Conservation (phyloP, 495 filamentous ascomycete genomes). For the Pyronema omphalodes region DNA sequence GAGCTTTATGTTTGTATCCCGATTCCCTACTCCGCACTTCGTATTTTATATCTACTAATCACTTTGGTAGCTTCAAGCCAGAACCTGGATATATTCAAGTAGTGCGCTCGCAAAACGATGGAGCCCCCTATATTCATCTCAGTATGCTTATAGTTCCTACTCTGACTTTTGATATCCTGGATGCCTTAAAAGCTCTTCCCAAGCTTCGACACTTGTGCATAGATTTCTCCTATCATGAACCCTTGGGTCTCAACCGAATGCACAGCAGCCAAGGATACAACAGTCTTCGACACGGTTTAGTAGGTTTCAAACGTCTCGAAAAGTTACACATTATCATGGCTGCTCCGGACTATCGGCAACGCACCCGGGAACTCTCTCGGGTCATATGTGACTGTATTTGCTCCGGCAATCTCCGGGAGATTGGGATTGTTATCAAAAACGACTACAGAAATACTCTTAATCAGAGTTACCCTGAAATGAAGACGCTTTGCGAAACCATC, state of each 20-base stretch:
- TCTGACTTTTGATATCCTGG: conserved; percentile 3
- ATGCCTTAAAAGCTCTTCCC: conserved; percentile 5
- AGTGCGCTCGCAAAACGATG: background rate
- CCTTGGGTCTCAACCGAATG: background rate
- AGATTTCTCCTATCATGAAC: conserved; percentile 9
- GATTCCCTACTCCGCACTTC: background rate
- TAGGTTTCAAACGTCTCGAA: conserved; percentile 11
- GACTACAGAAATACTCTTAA: background rate
- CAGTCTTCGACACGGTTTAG: conserved; percentile 1
- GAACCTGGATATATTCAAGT: background rate
- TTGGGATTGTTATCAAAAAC: background rate
- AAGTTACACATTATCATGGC: conserved; percentile 7
- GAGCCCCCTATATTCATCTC: background rate
- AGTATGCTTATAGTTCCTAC: background rate
- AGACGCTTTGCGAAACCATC: conserved; percentile 6
- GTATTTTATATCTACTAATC: background rate
- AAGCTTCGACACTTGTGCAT: conserved; percentile 7
- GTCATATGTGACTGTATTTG: conserved; percentile 9
- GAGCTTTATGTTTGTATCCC: background rate
- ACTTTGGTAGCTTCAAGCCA: conserved; percentile 9
- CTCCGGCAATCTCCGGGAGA: background rate
- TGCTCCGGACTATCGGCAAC: background rate
- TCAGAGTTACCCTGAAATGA: background rate
- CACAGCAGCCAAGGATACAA: background rate
- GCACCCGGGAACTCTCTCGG: conserved; percentile 7